Conservation (phyloP, 2,329 filamentous ascomycete genomes). For the Hypoxylon sp. region DNA sequence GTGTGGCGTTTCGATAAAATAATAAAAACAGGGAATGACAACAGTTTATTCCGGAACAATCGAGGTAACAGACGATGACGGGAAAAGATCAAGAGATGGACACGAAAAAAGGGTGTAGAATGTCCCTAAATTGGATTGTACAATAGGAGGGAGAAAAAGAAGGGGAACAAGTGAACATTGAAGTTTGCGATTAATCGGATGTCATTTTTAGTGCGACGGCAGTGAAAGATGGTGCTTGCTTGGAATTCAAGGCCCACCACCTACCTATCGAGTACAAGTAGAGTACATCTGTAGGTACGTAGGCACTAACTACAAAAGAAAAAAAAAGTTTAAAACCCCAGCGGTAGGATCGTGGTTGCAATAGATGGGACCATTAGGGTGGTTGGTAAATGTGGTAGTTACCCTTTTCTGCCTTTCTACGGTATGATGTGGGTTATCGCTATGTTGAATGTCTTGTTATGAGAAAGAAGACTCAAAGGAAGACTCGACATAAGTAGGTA, state of each 20-base stretch:
- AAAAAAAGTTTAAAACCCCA: slow-evolving; percentile 19
- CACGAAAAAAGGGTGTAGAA: slow-evolving; percentile 32
- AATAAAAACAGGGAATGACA: slow-evolving; percentile 25
- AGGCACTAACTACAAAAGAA: slow-evolving; percentile 23
- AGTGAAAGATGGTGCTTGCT: slow-evolving; percentile 39
- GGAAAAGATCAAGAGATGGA: slow-evolving; percentile 32
- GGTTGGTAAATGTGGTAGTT: slow-evolving; percentile 40
- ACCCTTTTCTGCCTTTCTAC: slow-evolving; percentile 1
- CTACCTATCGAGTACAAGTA: slow-evolving; percentile 23
- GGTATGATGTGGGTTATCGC: slow-evolving; percentile 18
- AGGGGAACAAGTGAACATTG: slow-evolving; percentile 42
- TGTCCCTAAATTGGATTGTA: slow-evolving; percentile 34
- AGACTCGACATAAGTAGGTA: neutral
- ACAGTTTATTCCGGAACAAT: slow-evolving; percentile 34
- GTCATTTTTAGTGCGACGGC: slow-evolving; percentile 49
- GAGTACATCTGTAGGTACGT: slow-evolving; percentile 24
- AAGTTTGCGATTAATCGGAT: slow-evolving; percentile 46
- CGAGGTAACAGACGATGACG: slow-evolving; percentile 39
- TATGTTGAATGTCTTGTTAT: slow-evolving; percentile 6
- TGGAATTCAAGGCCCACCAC: slow-evolving; percentile 33
- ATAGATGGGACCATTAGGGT: slow-evolving; percentile 36
- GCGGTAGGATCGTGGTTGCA: slow-evolving; percentile 36
- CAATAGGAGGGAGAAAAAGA: slow-evolving; percentile 38
- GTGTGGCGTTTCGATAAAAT: slow-evolving; percentile 33
- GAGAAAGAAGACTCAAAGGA: slow-evolving; percentile 8